Evolutionary conservation across 352 stramenopile species (phyloP).

Genomic region (Phytophthora litchii): DNA sequence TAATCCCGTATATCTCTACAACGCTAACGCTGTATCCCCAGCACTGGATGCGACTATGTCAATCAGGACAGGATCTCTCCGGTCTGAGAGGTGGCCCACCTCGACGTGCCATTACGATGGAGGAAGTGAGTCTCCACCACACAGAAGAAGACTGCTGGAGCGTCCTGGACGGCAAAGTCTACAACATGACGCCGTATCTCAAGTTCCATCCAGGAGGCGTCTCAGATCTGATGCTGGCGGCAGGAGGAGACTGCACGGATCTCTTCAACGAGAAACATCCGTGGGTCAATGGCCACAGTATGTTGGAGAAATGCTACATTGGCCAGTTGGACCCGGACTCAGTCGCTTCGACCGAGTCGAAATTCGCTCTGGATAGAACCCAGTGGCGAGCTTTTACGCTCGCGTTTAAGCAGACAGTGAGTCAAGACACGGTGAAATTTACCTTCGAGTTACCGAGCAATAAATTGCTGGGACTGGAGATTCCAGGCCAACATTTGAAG

Average conservation of each 20-base stretch:
- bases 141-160: conserved; percentile 94
- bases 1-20: neutral
- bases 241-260: conserved; percentile 94
- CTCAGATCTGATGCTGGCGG: conserved; percentile 90
- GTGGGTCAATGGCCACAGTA: conserved; percentile 94
- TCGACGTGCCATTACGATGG: conserved; percentile 68
- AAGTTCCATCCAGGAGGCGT: conserved; percentile 97
- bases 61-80: conserved; percentile 86
- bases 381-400: conserved; percentile 77
- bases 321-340: conserved; percentile 68
- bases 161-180: conserved; percentile 91
- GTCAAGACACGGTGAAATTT: conserved; percentile 67
- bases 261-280: conserved; percentile 98
- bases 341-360: conserved; percentile 30
- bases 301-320: conserved; percentile 90
- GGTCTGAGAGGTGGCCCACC: conserved; percentile 65
- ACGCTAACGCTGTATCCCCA: conserved; percentile 22
- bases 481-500: conserved; percentile 84
- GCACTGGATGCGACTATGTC: conserved; percentile 93
- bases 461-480: conserved; percentile 71
- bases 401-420: conserved; percentile 59
- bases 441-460: conserved; percentile 73
- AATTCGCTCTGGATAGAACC: conserved; percentile 62
- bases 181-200: conserved; percentile 98
- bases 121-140: conserved; percentile 90